phyloP scores from a whole-genome alignment of 192 early-diverging fungal genomes.

The Chytriomyces sp. region DNA sequence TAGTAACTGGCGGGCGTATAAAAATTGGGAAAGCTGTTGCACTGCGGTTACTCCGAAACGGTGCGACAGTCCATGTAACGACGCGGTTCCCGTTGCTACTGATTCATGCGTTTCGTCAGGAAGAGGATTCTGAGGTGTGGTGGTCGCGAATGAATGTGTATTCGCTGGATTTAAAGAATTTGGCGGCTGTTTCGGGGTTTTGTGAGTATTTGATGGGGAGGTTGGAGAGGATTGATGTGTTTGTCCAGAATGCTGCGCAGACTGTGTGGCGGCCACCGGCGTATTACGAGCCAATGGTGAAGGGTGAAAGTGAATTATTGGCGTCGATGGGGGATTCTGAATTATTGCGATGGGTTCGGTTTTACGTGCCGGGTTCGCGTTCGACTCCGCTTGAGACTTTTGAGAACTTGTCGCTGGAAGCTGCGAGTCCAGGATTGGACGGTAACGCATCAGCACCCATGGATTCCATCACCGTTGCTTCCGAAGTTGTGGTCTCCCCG shows the following conservation, averaged over 20 bases:
- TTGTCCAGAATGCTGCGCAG: slow-evolving; percentile 35
- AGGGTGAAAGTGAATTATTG: slow-evolving; percentile 22
- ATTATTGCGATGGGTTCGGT: slow-evolving; percentile 15
- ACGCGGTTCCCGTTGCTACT: slow-evolving; percentile 41
- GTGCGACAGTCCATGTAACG: slow-evolving; percentile 40
- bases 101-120: background rate
- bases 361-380: background rate
- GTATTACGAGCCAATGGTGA: slow-evolving; percentile 32
- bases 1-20: slow-evolving; percentile 37
- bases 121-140: slow-evolving; percentile 16
- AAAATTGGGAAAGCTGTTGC: slow-evolving; percentile 41
- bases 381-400: background rate
- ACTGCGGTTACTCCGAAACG: slow-evolving; percentile 31
- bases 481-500: background rate
- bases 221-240: slow-evolving; percentile 11
- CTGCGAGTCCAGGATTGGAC: background rate
- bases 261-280: slow-evolving; percentile 28
- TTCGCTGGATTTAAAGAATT: slow-evolving; percentile 28
- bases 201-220: background rate
- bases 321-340: background rate
- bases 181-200: slow-evolving; percentile 4
- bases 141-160: slow-evolving; percentile 20
- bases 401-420: background rate
- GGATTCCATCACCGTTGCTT: background rate
- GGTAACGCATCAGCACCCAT: background rate